Percentiles rank a stretch among this genome's conserved stretches.
These are phyloP conservation scores for Hortaea werneckii DNA, from an alignment of 2,329 filamentous ascomycete genomes.

Conservation along the genomic window DNA sequence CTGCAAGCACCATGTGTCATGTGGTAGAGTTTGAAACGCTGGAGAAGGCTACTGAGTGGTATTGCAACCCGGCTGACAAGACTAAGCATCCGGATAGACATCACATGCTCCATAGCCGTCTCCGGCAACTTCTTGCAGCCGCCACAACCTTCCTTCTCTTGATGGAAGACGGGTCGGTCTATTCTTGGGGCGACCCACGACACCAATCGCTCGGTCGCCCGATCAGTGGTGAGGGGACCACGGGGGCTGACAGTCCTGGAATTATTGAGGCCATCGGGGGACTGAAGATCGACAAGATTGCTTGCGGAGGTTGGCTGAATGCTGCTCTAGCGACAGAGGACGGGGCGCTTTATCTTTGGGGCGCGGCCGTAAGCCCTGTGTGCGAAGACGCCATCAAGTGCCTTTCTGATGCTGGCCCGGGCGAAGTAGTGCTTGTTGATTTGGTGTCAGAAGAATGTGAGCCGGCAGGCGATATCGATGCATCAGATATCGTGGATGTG, in stretches of 20 bases:
- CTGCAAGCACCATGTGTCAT: conserved; percentile 16
- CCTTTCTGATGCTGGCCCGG: conserved; percentile 12
- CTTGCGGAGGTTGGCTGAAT: conserved; percentile 44
- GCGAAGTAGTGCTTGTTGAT: conserved; percentile 21
- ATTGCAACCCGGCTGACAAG: conserved; percentile 13
- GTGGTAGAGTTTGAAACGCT: conserved; percentile 20
- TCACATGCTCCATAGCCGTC: conserved; percentile 19
- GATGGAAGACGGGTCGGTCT: conserved; percentile 27
- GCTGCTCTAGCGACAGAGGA: conserved; percentile 48
- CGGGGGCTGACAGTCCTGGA: conserved; percentile 38
- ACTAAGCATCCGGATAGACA: conserved; percentile 14
- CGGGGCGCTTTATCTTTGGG: conserved; percentile 54
- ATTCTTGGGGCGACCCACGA: conserved; percentile 47
- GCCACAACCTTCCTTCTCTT: conserved; percentile 30
- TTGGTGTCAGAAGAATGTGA: conserved; percentile 25
- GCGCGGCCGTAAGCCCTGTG: conserved; percentile 24
- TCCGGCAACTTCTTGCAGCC: conserved; percentile 25
- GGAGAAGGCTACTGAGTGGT: conserved; percentile 18
- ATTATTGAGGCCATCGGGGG: conserved; percentile 41
- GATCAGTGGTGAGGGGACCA: conserved; percentile 20
- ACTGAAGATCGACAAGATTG: conserved; percentile 45
- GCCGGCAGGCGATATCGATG: conserved; percentile 26
- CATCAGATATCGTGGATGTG: conserved; percentile 43
- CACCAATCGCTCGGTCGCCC: conserved; percentile 50
- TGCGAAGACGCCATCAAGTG: conserved; percentile 11